Evolutionary conservation across 2,329 filamentous ascomycete species (phyloP), one percentile per base, ranked within the genome.

Genomic region (Paecilomyces formosus): DNA sequence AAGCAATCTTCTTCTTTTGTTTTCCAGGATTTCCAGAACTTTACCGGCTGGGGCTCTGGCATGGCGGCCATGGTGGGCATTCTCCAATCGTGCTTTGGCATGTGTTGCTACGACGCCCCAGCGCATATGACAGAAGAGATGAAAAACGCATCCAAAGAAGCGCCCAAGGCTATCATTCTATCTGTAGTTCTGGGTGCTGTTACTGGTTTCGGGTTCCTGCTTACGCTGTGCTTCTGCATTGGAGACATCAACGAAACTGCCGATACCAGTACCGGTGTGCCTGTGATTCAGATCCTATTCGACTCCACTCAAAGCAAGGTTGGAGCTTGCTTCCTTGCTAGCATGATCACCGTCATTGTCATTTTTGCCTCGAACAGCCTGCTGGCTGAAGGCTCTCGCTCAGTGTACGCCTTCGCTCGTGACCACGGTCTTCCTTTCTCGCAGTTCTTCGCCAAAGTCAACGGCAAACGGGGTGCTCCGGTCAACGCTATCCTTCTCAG

Each of bases 101-200:
- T 83, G 80, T 82, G 79, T 54, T 70, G 68, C 61, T 75, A 79
- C 58, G 78, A 81, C 58, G 75, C 79, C 0, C 78, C 78, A 0
- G 69, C 74, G 0, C 81, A 84, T 58, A 83, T 84, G 81, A 79
- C 77, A 0, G 82, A 84, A 64, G 82, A 84, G 62, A 79, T 84
- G 63, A 76, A 76, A 54, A 74, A 81, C 55, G 77, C 81, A 0
- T 74, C 77, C 4, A 79, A 77, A 55, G 74, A 82, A 62, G 81
- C 78, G 1, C 82, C 82, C 0, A 68, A 76, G 65, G 78, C 78
- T 1, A 81, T 81, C 15, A 64, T 81, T 3, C 58, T 77, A 7
- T 74, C 76, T 0, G 78, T 81, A 0, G 71, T 72, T 13, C 67
- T 81, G 22, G 79, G 79, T 1, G 73, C 73, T 3, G 62, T 78